Percentiles rank a stretch among this genome's conserved stretches.
These are phyloP conservation scores for Sphenostylis stenocarpa DNA, from an alignment of 306 rosid genomes.

Conservation along the genomic window DNA sequence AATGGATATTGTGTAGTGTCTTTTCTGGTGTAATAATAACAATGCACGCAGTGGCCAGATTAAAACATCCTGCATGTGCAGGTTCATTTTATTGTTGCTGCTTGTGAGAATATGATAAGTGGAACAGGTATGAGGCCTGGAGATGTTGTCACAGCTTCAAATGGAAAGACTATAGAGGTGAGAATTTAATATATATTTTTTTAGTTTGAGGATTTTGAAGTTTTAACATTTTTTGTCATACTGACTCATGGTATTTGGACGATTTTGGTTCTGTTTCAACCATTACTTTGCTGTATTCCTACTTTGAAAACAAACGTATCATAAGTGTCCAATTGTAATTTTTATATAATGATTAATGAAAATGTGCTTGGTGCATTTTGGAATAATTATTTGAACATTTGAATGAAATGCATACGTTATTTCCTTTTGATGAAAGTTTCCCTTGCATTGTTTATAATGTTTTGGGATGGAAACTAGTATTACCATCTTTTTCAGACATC, in stretches of 20 bases:
- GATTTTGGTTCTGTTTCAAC: neutral
- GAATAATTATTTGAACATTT: slow-evolving; percentile 20
- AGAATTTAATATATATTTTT: slow-evolving; percentile 23
- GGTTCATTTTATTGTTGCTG: slow-evolving; percentile 97
- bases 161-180: slow-evolving; percentile 99
- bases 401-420: slow-evolving; percentile 21
- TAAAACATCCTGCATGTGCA: slow-evolving; percentile 41
- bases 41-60: neutral
- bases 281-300: neutral
- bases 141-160: slow-evolving; percentile 94
- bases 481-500: slow-evolving; percentile 1
- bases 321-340: neutral
- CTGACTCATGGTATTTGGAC: slow-evolving; percentile 11
- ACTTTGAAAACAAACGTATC: neutral
- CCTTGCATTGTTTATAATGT: neutral
- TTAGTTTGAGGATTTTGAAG: neutral
- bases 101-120: slow-evolving; percentile 99
- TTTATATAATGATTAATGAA: neutral
- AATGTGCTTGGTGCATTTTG: slow-evolving; percentile 1
- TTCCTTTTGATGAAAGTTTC: slow-evolving; percentile 11
- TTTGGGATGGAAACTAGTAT: slow-evolving; percentile 18
- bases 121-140: slow-evolving; percentile 99
- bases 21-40: slow-evolving; percentile 17
- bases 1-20: neutral
- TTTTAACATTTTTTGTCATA: neutral